These are phyloP conservation scores for Heliocybe sulcata DNA, from an alignment of 1,284 basidiomycete genomes.

Conservation along the genomic window DNA sequence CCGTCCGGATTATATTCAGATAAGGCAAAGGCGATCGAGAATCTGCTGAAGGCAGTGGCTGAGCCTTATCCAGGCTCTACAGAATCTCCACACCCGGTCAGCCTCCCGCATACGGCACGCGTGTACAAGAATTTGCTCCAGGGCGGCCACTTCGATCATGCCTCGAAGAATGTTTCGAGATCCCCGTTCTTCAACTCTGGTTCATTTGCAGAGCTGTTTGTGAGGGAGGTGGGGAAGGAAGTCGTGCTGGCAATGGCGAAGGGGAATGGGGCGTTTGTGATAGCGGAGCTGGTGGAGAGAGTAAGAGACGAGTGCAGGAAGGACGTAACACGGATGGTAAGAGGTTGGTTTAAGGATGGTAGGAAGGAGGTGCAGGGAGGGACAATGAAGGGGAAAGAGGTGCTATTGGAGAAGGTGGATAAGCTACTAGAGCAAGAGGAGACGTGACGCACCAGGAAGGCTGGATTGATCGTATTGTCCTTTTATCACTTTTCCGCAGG, in stretches of 20 bases:
- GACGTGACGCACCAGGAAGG: no score
- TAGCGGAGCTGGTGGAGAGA: conserved; percentile 70
- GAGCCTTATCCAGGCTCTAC: conserved; percentile 48
- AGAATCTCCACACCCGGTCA: conserved; percentile 55
- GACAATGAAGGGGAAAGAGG: conserved; percentile 46
- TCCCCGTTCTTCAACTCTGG: conserved; percentile 43
- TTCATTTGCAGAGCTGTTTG: conserved; percentile 52
- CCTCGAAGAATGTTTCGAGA: conserved; percentile 43
- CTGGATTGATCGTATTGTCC: no score
- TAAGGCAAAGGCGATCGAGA: conserved; percentile 53
- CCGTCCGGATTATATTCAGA: conserved; percentile 40
- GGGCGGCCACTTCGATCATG: conserved; percentile 80
- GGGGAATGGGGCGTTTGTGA: conserved; percentile 68
- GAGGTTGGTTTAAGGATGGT: conserved; percentile 44
- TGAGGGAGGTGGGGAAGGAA: conserved; percentile 49
- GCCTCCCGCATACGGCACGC: conserved; percentile 74
- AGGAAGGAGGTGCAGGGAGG: conserved; percentile 32
- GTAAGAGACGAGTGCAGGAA: conserved; percentile 36
- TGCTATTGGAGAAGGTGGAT: conserved; percentile 44
- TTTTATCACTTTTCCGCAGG: no score
- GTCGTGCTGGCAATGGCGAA: conserved; percentile 53
- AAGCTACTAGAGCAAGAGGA: no score
- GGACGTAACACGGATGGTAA: conserved; percentile 23
- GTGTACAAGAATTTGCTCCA: conserved; percentile 83
- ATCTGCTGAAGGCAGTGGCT: conserved; percentile 51